A percentile compares a stretch with the other conserved stretches of the same genome.
Conservation (phyloP, 2,329 filamentous ascomycete species). For the Fusarium fujikuroi region DNA sequence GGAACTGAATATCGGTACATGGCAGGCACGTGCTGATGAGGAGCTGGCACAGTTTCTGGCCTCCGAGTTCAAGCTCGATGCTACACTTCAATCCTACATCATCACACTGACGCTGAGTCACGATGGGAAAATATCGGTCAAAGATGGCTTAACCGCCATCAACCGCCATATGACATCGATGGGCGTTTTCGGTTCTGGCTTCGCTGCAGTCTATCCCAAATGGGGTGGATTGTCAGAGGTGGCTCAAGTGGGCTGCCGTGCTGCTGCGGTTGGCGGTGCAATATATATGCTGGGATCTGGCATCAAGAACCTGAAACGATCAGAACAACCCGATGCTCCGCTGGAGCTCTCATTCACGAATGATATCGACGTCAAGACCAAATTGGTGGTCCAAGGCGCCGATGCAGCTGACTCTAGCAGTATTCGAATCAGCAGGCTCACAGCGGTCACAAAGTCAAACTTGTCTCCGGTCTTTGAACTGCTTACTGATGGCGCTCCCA, state of each 20-base stretch:
- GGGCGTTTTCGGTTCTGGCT: slow-evolving; percentile 87
- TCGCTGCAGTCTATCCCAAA: slow-evolving; percentile 89
- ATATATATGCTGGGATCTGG: slow-evolving; percentile 87
- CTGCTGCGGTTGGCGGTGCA: slow-evolving; percentile 88
- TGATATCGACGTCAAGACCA: slow-evolving; percentile 66
- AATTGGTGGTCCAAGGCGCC: slow-evolving; percentile 60
- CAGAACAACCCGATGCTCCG: slow-evolving; percentile 40
- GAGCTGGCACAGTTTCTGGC: slow-evolving; percentile 69
- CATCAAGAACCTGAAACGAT: slow-evolving; percentile 55
- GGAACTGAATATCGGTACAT: slow-evolving; percentile 64
- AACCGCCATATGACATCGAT: slow-evolving; percentile 86
- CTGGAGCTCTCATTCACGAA: slow-evolving; percentile 65
- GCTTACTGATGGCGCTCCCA: slow-evolving; percentile 78
- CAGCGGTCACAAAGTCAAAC: slow-evolving; percentile 75
- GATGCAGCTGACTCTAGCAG: slow-evolving; percentile 45
- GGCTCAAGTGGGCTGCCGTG: slow-evolving; percentile 89
- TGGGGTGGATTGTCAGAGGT: slow-evolving; percentile 93
- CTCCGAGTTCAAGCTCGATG: slow-evolving; percentile 73
- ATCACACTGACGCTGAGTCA: slow-evolving; percentile 78
- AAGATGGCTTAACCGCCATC: slow-evolving; percentile 76
- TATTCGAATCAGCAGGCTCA: slow-evolving; percentile 65
- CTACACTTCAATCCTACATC: slow-evolving; percentile 71
- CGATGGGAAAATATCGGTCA: slow-evolving; percentile 69
- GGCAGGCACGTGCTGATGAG: slow-evolving; percentile 65
- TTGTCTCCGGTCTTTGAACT: slow-evolving; percentile 75